Evolutionary conservation across 2,329 filamentous ascomycete genomes (phyloP), one percentile per base, ranked within the genome.

Genomic region (Onygenales sp.): DNA sequence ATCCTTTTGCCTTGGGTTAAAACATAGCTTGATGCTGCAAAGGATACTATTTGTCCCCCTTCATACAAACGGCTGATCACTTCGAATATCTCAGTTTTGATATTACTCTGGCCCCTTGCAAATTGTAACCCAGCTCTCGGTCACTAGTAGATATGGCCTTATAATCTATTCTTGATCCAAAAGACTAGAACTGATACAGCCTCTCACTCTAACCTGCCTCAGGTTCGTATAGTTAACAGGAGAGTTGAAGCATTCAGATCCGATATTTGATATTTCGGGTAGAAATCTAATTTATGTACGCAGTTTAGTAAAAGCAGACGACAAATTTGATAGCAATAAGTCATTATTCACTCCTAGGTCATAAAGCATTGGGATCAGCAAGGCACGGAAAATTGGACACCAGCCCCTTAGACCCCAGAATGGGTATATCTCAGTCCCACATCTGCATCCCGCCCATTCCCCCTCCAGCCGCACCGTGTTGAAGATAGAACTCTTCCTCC

Each of bases 251-350:
- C 32, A 95, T 95, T 89, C 51, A 66, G 76, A 50, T 73, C 70
- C 50, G 66, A 76, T 55, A 66, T 67, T 55, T 64, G 73, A 56
- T 65, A 17, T 68, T 55, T 65, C 73, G 55, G 71, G 78, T 54
- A 85, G 86, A 10, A 86, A 87, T 2, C 77, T 79, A 45, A 65
- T 84, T 42, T 86, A 86, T 3, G 57, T 84, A 48, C 76, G 77
- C 57, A 89, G 88, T 3, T 67, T 92, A 6, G 66, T 76, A 1
- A 85, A 92, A 61, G 84, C 87, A 1, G 77, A 90, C 65, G 93
- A 93, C 62, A 78, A 86, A 0, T 89, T 87, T 84, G 89, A 95
- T 66, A 79, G 94, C 43, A 71, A 89, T 63, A 94, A 91, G 70
- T 87, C 87, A 0, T 27, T 27, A 83, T 87, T 57, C 86, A 85